Conservation (phyloP, 345 rosid genomes). For the Pugionium cornutum region DNA sequence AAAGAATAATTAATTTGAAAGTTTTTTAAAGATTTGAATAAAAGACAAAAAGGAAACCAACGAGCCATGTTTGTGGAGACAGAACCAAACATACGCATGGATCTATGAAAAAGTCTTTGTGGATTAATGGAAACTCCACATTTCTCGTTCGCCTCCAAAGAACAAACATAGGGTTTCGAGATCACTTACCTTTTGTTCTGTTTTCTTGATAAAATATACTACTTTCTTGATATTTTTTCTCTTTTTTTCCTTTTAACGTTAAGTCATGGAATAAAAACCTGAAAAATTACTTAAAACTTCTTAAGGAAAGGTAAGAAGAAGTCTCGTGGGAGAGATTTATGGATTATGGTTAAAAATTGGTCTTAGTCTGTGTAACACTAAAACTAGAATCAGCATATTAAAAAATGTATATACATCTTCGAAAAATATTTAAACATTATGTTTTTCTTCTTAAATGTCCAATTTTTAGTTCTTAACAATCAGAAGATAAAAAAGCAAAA, state of each 20-base stretch:
- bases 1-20: constrained; percentile 18
- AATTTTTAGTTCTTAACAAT: no score
- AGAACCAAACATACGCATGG: constrained; percentile 40
- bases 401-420: no score
- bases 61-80: constrained; percentile 35
- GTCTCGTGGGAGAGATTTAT: constrained; percentile 31
- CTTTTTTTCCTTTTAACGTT: no score
- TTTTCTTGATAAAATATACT: constrained; percentile 10
- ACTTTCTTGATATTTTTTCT: background rate
- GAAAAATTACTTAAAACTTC: background rate
- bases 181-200: constrained; percentile 32
- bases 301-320: constrained; percentile 19
- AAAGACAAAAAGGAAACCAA: constrained; percentile 27
- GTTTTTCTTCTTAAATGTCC: no score
- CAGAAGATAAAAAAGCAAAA: no score
- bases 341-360: constrained; percentile 13
- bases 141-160: constrained; percentile 34
- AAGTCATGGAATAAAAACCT: no score
- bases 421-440: background rate
- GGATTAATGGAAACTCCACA: constrained; percentile 35
- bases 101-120: constrained; percentile 26
- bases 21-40: constrained; percentile 5
- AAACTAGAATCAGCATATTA: constrained; percentile 33
- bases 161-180: constrained; percentile 42
- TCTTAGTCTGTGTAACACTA: constrained; percentile 26